Percentiles rank a stretch among this genome's conserved stretches.
Conservation (phyloP, 2,329 filamentous ascomycete genomes). For the Trichoderma asperellum region DNA sequence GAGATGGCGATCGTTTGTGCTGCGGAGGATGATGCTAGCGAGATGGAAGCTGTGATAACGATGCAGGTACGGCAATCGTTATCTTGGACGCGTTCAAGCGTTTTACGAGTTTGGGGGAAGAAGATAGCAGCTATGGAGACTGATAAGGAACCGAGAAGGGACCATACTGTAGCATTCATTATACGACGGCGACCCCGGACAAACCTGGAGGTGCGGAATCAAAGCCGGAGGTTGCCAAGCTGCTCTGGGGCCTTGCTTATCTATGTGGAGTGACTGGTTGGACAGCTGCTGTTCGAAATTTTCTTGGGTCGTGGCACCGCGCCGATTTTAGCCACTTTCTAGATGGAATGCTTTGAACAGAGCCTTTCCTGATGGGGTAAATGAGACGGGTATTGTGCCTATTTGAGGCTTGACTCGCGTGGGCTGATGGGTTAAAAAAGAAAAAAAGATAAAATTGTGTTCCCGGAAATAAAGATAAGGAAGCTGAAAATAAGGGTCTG, state of each 20-base stretch:
- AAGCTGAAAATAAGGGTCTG: slow-evolving; percentile 5
- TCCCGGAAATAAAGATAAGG: not conserved
- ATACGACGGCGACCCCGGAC: slow-evolving; percentile 16
- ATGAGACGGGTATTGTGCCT: slow-evolving; percentile 2
- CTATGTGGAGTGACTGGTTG: slow-evolving; percentile 10
- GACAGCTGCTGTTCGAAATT: not conserved
- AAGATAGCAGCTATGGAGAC: not conserved
- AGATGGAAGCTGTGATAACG: not conserved
- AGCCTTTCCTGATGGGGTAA: not conserved
- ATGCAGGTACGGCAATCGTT: not conserved
- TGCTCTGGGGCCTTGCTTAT: slow-evolving; percentile 14
- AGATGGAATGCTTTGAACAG: slow-evolving; percentile 4
- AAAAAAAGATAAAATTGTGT: not conserved
- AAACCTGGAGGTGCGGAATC: slow-evolving; percentile 9
- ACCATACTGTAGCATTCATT: not conserved
- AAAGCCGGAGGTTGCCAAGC: not conserved
- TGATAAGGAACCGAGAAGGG: slow-evolving; percentile 2
- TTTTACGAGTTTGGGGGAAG: not conserved
- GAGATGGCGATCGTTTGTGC: slow-evolving; percentile 1
- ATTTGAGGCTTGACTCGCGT: slow-evolving; percentile 7
- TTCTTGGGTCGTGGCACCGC: not conserved
- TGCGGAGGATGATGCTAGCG: not conserved
- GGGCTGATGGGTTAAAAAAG: not conserved
- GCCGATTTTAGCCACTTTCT: not conserved
- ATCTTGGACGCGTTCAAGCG: not conserved